Base-by-base conservation (phyloP, 768 basidiomycete species). In the Boletus reticulatus region DNA sequence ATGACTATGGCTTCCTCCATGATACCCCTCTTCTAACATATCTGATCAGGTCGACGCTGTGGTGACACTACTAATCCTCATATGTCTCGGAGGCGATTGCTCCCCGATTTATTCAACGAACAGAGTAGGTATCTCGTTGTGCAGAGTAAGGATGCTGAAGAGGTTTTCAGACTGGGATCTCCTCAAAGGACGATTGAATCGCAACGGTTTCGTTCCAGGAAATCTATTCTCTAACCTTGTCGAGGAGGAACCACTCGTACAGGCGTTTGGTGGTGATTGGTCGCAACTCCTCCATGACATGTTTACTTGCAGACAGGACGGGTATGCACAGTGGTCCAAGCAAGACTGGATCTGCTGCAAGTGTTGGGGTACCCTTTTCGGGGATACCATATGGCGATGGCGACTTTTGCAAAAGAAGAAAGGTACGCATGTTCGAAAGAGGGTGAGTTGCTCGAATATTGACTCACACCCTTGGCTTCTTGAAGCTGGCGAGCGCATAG, bases 301-400 rank as follows among this genome's bases (percentile, higher is more conserved):
- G 47, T 50, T 56, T 9, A 22, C 22, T 24, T 51, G 36, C 48
- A 47, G 24, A 43, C 4, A 4, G 4, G 41, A 37, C 6, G 29
- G 17, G 20, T 58, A 50, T 16, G 34, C 31, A 6, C 0, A 37
- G 14, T 57, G 55, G 57, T 47, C 57, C 4, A 57, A 34, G 17
- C 14, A 51, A 11, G 49, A 57, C 11, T 57, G 49, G 55, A n/a
- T 10, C 11, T 58, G 54, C 17, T 0, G 1, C 1, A 0, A 1
- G 0, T 58, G 57, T 12, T 57, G 49, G 55, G 12, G 0, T 5
- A 0, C 4, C 9, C 42, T 56, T 22, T 6, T 58, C 19, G 0
- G 2, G 4, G 46, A 58, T 32, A 57, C 55, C 41, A 8, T 48
- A 4, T 57, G 39, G 49, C 55, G 39, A 20, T 58, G 45, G 45